phyloP scores from a whole-genome alignment of 2,329 filamentous ascomycete species.

The Pyrenophora seminiperda region DNA sequence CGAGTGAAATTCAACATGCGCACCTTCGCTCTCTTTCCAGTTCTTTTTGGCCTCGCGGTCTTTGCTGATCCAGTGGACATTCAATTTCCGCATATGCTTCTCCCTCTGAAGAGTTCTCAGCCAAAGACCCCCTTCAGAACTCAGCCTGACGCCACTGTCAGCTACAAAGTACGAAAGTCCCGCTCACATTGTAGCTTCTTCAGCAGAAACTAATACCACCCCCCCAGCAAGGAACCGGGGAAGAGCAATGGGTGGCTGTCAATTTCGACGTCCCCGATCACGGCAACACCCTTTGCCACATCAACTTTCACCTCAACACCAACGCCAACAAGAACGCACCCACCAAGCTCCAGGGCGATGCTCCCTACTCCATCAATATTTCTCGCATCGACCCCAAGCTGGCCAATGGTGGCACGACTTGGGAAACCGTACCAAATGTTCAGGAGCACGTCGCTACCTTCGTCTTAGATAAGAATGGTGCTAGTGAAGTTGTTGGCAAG shows the following conservation, averaged over 20 bases:
- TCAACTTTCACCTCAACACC: conserved; percentile 35
- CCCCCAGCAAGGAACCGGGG: conserved; percentile 17
- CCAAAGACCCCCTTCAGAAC: conserved; percentile 34
- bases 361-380: conserved; percentile 35
- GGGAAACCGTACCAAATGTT: conserved; percentile 30
- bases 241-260: conserved; percentile 30
- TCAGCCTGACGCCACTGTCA: conserved; percentile 27
- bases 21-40: conserved; percentile 21
- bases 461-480: neutral
- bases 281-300: conserved; percentile 27
- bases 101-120: conserved; percentile 33
- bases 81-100: conserved; percentile 42
- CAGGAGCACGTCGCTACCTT: conserved; percentile 11
- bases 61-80: conserved; percentile 21
- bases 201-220: neutral
- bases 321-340: conserved; percentile 26
- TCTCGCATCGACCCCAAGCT: conserved; percentile 27
- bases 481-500: conserved; percentile 11
- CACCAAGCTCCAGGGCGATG: conserved; percentile 22
- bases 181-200: too few species aligned
- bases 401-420: conserved; percentile 36
- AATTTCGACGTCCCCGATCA: conserved; percentile 41
- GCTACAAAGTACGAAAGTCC: conserved; percentile 18
- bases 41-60: conserved; percentile 21
- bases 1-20: conserved; percentile 29